Percentiles rank a stretch among this genome's conserved stretches.
phyloP scores from a whole-genome alignment of 352 stramenopile species.

The Pythium periplocum region DNA sequence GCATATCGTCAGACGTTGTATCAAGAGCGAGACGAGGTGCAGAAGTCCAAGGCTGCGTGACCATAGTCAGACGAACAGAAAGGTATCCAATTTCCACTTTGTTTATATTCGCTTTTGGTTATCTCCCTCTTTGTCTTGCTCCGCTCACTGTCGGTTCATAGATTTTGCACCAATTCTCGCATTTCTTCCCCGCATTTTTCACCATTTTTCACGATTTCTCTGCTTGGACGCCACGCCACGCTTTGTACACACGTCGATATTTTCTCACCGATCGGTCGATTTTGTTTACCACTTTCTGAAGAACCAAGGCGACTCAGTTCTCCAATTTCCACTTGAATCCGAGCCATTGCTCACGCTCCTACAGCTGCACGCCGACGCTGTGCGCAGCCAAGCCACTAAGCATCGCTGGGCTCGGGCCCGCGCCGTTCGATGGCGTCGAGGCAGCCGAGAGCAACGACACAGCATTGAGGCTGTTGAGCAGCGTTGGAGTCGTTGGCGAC shows the following conservation, averaged over 20 bases:
- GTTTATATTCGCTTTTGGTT: too few relatives aligned
- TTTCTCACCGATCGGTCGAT: slow-evolving; percentile 4
- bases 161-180: slow-evolving; percentile 10
- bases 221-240: not conserved
- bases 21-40: slow-evolving; percentile 5
- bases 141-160: too few relatives aligned
- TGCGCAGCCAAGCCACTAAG: too few relatives aligned
- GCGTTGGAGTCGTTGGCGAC: slow-evolving; percentile 19
- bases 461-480: slow-evolving; percentile 19
- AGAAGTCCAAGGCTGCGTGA: not conserved
- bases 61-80: not conserved
- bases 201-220: slow-evolving; percentile 1
- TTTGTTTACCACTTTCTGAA: slow-evolving; percentile 21
- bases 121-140: too few relatives aligned
- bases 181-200: slow-evolving; percentile 16
- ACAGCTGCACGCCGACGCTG: too few relatives aligned
- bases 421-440: too few relatives aligned
- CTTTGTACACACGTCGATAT: not conserved
- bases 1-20: slow-evolving; percentile 3
- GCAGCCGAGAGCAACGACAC: slow-evolving; percentile 13
- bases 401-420: too few relatives aligned
- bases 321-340: too few relatives aligned
- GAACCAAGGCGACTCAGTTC: not conserved
- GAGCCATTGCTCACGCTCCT: too few relatives aligned
- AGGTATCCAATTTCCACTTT: too few relatives aligned